A percentile compares a stretch with the other conserved stretches of the same genome.
Conservation (phyloP, 1,284 basidiomycete species). For the Cutaneotrichosporon spelunceum region DNA sequence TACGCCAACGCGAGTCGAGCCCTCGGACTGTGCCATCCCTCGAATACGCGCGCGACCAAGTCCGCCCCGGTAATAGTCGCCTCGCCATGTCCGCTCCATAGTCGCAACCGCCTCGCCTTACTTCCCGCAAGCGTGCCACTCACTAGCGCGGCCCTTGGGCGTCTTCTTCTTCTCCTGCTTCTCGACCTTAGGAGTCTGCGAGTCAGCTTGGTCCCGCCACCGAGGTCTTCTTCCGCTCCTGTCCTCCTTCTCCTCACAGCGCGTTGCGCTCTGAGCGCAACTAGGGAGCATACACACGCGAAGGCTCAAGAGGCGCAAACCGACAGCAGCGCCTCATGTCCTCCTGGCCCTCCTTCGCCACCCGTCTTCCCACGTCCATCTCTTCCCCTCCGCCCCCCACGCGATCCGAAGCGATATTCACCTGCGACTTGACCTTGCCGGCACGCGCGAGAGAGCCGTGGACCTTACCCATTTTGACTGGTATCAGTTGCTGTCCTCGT, state of each 20-base stretch:
- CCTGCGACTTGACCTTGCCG: slow-evolving; percentile 97
- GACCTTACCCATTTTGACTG: slow-evolving; percentile 62
- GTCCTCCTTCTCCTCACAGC: neutral
- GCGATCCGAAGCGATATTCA: slow-evolving; percentile 27
- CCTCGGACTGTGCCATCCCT: too few relatives aligned
- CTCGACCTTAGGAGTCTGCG: slow-evolving; percentile 82
- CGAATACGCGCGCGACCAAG: too few relatives aligned
- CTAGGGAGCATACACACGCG: neutral
- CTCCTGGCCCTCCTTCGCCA: slow-evolving; percentile 4
- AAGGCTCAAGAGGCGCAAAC: neutral
- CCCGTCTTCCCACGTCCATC: neutral
- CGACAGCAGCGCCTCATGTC: slow-evolving; percentile 10
- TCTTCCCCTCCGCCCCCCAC: slow-evolving; percentile 4
- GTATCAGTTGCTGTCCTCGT: slow-evolving; percentile 3
- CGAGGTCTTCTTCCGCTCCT: neutral
- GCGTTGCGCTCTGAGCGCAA: too few relatives aligned
- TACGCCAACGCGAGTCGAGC: neutral
- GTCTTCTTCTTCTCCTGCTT: slow-evolving; percentile 97
- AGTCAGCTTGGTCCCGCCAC: slow-evolving; percentile 12
- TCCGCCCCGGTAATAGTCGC: too few relatives aligned
- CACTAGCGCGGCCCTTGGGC: slow-evolving; percentile 84
- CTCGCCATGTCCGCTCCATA: too few relatives aligned
- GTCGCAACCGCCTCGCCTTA: neutral
- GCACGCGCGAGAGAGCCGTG: slow-evolving; percentile 99
- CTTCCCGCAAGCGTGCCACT: slow-evolving; percentile 23